Evolutionary conservation across 495 filamentous ascomycete genomes (phyloP).

Genomic region (Daldinia loculata): DNA sequence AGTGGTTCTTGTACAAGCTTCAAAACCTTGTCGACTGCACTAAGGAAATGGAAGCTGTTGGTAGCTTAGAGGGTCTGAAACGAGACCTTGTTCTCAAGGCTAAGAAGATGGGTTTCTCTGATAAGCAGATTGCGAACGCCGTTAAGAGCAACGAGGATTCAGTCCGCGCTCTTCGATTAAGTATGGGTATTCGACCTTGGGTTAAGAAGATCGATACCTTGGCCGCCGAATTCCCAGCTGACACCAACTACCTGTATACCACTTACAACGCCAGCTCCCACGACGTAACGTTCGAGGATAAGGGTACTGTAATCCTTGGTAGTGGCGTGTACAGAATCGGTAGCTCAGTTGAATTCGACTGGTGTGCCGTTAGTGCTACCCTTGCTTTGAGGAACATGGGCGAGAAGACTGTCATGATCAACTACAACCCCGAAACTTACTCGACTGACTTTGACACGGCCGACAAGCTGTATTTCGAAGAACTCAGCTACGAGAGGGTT

Average conservation of each 20-base stretch:
- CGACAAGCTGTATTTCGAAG: slow-evolving; percentile 97
- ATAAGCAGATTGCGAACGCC: slow-evolving; percentile 90
- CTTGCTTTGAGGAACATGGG: slow-evolving; percentile 85
- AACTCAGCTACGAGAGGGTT: slow-evolving; percentile 94
- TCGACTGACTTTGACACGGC: slow-evolving; percentile 91
- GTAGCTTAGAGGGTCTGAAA: slow-evolving; percentile 84
- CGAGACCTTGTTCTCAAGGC: slow-evolving; percentile 86
- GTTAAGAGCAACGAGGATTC: slow-evolving; percentile 88
- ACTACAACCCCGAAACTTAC: slow-evolving; percentile 92
- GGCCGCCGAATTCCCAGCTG: slow-evolving; percentile 96
- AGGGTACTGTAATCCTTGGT: slow-evolving; percentile 87
- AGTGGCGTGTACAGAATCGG: slow-evolving; percentile 97
- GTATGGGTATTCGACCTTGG: slow-evolving; percentile 86
- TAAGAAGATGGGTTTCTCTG: slow-evolving; percentile 98
- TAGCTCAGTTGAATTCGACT: slow-evolving; percentile 98
- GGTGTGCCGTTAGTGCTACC: slow-evolving; percentile 96
- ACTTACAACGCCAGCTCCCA: slow-evolving; percentile 98
- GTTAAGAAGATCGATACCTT: slow-evolving; percentile 99
- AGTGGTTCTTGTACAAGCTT: slow-evolving; percentile 98
- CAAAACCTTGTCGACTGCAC: slow-evolving; percentile 93
- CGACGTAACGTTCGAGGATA: slow-evolving; percentile 94
- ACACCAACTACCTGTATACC: slow-evolving; percentile 97
- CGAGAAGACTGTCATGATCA: slow-evolving; percentile 99
- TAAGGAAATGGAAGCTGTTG: slow-evolving; percentile 84
- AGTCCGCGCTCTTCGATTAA: slow-evolving; percentile 83